Conservation (phyloP, 495 filamentous ascomycete genomes). For the Lophiotrema nucula region DNA sequence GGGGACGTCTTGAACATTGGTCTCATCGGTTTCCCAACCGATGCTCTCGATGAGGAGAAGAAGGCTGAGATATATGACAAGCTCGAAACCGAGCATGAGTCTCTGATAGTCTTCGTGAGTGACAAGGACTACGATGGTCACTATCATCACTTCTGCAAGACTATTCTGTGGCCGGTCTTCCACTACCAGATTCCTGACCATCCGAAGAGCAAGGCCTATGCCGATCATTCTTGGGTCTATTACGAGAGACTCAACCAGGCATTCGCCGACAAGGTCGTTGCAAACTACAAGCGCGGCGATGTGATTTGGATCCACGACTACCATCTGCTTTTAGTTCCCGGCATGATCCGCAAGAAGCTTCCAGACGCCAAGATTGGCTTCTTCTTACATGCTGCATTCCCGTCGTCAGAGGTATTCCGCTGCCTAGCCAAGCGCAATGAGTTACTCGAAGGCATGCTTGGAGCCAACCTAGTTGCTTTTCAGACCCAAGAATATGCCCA, state of each 20-base stretch:
- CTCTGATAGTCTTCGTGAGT: constrained; percentile 75
- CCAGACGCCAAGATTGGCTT: constrained; percentile 92
- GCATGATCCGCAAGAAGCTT: constrained; percentile 79
- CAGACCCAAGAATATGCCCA: constrained; percentile 89
- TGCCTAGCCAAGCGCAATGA: constrained; percentile 81
- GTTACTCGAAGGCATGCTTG: constrained; percentile 84
- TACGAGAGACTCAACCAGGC: constrained; percentile 87
- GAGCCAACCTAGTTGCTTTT: constrained; percentile 86
- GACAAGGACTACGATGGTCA: constrained; percentile 90
- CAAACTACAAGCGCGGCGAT: constrained; percentile 88
- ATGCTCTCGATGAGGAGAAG: constrained; percentile 66
- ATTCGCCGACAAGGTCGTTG: constrained; percentile 83
- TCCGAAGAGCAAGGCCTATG: constrained; percentile 95
- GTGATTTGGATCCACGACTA: constrained; percentile 95
- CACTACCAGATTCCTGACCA: constrained; percentile 96
- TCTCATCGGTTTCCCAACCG: constrained; percentile 87
- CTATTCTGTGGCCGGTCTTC: constrained; percentile 61
- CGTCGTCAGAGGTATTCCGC: constrained; percentile 90
- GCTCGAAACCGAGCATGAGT: constrained; percentile 74
- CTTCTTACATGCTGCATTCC: constrained; percentile 92
- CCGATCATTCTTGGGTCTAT: constrained; percentile 93
- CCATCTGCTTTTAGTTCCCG: constrained; percentile 86
- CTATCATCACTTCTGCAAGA: constrained; percentile 89
- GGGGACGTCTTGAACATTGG: constrained; percentile 82
- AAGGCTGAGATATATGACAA: constrained; percentile 76